Percentiles rank a stretch among this genome's conserved stretches.
phyloP scores from a whole-genome alignment of 192 early-diverging fungal genomes.

The Podila clonocystis region DNA sequence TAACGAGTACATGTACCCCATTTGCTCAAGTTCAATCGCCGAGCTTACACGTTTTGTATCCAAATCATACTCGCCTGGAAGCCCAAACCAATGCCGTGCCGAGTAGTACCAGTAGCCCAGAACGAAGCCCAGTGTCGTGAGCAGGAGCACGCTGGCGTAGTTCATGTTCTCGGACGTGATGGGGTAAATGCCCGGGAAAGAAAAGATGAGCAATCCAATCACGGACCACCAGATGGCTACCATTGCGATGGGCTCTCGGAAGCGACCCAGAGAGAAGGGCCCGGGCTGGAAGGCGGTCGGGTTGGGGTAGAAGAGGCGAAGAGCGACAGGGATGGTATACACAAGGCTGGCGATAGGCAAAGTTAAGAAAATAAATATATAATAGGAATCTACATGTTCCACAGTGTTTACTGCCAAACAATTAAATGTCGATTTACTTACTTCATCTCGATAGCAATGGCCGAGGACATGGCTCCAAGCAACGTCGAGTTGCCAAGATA shows the following conservation, averaged over 20 bases:
- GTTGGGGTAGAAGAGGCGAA: conserved; percentile 31
- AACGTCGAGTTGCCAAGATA: conserved; percentile 21
- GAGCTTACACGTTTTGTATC: too few relatives aligned
- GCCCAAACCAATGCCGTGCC: conserved; percentile 22
- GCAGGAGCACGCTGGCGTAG: conserved; percentile 41
- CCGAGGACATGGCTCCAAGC: conserved; percentile 24
- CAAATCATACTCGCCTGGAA: not conserved
- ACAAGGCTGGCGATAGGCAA: conserved; percentile 8
- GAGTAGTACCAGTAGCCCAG: conserved; percentile 35
- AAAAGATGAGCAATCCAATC: conserved; percentile 34
- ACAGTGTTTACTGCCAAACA: not conserved
- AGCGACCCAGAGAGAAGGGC: conserved; percentile 45
- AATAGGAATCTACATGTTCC: not conserved
- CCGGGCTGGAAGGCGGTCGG: conserved; percentile 45
- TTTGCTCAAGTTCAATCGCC: not conserved
- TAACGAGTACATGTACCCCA: not conserved
- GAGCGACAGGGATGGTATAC: conserved; percentile 19
- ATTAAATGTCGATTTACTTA: not conserved
- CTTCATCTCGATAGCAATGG: conserved; percentile 38
- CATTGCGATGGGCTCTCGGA: conserved; percentile 9
- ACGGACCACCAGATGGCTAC: conserved; percentile 44
- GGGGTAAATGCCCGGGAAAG: conserved; percentile 38
- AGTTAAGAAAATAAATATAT: not conserved
- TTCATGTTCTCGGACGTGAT: conserved; percentile 53
- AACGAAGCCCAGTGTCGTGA: conserved; percentile 5